Conservation (phyloP, 176 grass and related monocot species). For the Oryza coarctata region DNA sequence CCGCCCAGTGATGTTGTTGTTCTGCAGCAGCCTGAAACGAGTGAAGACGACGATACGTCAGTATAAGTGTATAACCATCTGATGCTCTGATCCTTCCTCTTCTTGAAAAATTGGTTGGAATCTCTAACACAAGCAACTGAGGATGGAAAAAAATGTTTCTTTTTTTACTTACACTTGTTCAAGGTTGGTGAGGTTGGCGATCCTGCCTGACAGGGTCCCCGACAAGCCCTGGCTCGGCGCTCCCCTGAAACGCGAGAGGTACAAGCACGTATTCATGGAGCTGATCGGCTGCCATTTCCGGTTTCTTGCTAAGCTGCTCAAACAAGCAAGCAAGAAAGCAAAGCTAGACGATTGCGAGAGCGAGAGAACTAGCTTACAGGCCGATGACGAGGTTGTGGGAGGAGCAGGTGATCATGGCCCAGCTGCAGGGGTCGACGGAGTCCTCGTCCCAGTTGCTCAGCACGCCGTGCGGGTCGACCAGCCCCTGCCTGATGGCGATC, state of each 20-base stretch:
- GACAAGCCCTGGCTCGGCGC: conserved; percentile 89
- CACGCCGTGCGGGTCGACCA: conserved; percentile 85
- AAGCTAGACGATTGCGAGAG: neutral
- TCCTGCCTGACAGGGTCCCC: conserved; percentile 66
- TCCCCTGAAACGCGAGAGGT: conserved; percentile 49
- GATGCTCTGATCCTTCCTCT: neutral
- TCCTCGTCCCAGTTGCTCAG: conserved; percentile 89
- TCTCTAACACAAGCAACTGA: too few species aligned
- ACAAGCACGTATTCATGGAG: neutral
- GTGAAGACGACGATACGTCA: neutral
- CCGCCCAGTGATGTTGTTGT: conserved; percentile 89
- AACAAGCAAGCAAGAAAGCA: too few species aligned
- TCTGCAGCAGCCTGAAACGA: conserved; percentile 67
- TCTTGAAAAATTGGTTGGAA: too few species aligned
- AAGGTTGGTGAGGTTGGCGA: conserved; percentile 85
- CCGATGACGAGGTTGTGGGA: conserved; percentile 85
- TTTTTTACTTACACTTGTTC: conserved; percentile 75
- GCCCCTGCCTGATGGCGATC: conserved; percentile 67
- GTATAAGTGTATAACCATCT: too few species aligned
- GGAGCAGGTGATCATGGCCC: conserved; percentile 99
- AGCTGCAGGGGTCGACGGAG: conserved; percentile 98
- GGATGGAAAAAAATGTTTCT: too few species aligned
- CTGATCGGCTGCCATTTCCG: neutral
- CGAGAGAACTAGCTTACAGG: conserved; percentile 52
- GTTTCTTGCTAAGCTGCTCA: neutral